Percentiles rank a stretch among this genome's conserved stretches.
Evolutionary conservation across 2,329 filamentous ascomycete genomes (phyloP).

Genomic region (Podosphaera aphanis): DNA sequence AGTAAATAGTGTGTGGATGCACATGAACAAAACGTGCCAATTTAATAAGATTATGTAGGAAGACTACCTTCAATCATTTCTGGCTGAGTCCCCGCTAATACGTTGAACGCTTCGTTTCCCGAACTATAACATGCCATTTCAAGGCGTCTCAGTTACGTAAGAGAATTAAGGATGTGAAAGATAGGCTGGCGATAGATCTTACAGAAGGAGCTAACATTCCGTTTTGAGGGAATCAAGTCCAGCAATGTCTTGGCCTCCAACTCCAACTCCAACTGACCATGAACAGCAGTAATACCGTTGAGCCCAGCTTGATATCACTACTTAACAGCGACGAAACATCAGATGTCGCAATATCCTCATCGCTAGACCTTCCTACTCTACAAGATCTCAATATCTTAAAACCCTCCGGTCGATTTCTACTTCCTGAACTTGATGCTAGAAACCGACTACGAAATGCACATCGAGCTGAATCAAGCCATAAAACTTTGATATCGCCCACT

Average conservation of each 20-base stretch:
- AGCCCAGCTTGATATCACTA: constrained; percentile 41
- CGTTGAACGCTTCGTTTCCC: no score
- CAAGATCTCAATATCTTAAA: constrained; percentile 24
- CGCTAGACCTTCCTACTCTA: constrained; percentile 30
- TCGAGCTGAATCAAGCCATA: constrained; percentile 5
- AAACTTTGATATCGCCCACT: constrained; percentile 4
- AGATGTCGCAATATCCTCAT: constrained; percentile 14
- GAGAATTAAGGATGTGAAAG: neutral
- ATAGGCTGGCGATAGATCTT: neutral
- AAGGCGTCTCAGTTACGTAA: neutral
- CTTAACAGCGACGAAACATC: constrained; percentile 31
- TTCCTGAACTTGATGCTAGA: constrained; percentile 27
- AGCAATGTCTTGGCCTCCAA: neutral
- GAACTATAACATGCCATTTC: no score
- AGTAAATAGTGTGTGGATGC: no score
- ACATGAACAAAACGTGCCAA: no score
- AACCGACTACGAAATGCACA: constrained; percentile 9
- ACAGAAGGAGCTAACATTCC: neutral
- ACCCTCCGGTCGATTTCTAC: constrained; percentile 20
- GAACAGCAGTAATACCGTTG: constrained; percentile 26
- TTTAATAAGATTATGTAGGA: no score
- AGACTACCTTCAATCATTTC: no score
- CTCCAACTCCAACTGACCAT: constrained; percentile 5
- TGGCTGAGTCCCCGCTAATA: no score
- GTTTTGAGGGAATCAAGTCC: neutral